Evolutionary conservation across 2,329 filamentous ascomycete species (phyloP).

Genomic region (Fusarium sp.): DNA sequence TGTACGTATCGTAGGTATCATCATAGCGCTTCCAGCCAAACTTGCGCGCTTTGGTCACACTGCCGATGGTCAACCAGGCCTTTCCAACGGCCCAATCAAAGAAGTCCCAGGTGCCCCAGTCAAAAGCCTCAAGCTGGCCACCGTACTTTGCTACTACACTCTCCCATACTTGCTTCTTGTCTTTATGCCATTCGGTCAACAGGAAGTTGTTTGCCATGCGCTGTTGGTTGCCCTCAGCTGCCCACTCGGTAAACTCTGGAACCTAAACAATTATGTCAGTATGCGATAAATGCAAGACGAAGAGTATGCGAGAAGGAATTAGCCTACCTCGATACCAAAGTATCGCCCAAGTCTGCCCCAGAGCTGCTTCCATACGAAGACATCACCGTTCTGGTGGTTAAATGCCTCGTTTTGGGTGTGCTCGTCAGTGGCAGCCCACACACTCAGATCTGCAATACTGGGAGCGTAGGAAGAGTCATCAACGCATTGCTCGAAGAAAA

Average conservation of each 20-base stretch:
- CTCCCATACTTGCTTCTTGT: conserved; percentile 37
- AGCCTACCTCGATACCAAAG: conserved; percentile 24
- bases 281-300: too few species aligned
- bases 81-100: conserved; percentile 43
- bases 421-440: conserved; percentile 25
- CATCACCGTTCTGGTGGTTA: conserved; percentile 35
- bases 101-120: conserved; percentile 43
- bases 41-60: conserved; percentile 36
- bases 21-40: conserved; percentile 41
- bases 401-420: conserved; percentile 35
- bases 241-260: conserved; percentile 30
- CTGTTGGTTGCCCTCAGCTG: conserved; percentile 28
- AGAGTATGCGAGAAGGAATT: not conserved
- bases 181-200: conserved; percentile 38
- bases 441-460: conserved; percentile 29
- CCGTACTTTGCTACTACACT: conserved; percentile 36
- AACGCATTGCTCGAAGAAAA: conserved; percentile 27
- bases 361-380: conserved; percentile 33
- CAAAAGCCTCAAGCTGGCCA: conserved; percentile 29
- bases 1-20: conserved; percentile 36
- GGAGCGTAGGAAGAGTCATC: conserved; percentile 38
- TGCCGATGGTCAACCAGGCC: conserved; percentile 35
- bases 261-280: conserved; percentile 5
- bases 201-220: conserved; percentile 36
- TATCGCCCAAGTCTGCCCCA: conserved; percentile 12